These are phyloP conservation scores for Eucalyptus tenuipes DNA, from an alignment of 345 rosid species.

Conservation along the genomic window DNA sequence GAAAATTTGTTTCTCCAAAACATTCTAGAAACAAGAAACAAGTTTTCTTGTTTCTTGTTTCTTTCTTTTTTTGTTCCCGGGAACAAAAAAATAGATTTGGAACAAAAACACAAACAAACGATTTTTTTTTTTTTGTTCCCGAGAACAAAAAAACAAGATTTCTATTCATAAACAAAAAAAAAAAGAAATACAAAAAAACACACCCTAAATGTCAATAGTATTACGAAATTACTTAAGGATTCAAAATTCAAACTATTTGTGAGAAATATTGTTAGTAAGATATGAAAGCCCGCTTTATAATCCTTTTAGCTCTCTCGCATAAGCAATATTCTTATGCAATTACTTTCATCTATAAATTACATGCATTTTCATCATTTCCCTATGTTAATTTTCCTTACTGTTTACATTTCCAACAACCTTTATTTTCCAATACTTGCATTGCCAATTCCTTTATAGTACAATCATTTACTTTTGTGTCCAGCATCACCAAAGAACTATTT, in stretches of 20 bases:
- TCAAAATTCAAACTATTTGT: background rate
- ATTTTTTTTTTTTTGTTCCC: too few relatives aligned
- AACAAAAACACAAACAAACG: too few relatives aligned
- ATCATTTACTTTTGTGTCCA: background rate
- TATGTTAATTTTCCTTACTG: background rate
- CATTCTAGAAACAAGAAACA: too few relatives aligned
- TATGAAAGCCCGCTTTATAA: background rate
- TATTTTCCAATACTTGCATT: background rate
- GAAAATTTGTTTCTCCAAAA: too few relatives aligned
- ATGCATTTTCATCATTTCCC: background rate
- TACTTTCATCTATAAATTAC: background rate
- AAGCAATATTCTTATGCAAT: background rate
- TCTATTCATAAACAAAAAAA: too few relatives aligned
- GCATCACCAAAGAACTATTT: background rate
- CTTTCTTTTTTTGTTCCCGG: too few relatives aligned
- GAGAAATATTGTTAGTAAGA: background rate
- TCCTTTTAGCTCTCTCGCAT: background rate
- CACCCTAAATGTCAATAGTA: background rate
- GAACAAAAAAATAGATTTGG: too few relatives aligned
- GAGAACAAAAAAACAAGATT: too few relatives aligned
- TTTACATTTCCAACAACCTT: background rate
- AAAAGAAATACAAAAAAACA: too few relatives aligned
- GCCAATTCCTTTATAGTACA: background rate
- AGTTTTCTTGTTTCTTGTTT: too few relatives aligned
- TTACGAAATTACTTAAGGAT: background rate